These are phyloP conservation scores for Irineochytrium annulatum DNA, from an alignment of 192 early-diverging fungal species.

Conservation along the genomic window DNA sequence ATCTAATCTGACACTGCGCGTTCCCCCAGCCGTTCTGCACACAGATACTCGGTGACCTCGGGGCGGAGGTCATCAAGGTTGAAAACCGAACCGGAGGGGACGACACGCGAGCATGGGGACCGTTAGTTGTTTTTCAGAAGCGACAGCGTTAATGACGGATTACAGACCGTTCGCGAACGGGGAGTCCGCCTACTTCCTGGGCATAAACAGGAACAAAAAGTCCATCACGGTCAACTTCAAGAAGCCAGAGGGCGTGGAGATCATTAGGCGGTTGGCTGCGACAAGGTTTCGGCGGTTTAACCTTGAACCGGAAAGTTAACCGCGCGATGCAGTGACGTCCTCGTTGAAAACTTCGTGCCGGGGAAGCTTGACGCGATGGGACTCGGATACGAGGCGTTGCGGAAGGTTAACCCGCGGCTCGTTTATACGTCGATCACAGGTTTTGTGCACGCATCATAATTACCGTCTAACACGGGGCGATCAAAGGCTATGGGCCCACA, in stretches of 20 bases:
- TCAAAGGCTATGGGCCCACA: slow-evolving; percentile 75
- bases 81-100: slow-evolving; percentile 53
- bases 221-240: slow-evolving; percentile 88
- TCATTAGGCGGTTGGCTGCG: slow-evolving; percentile 65
- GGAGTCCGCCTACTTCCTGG: slow-evolving; percentile 87
- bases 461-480: background rate
- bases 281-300: background rate
- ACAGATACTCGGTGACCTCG: slow-evolving; percentile 32
- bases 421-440: slow-evolving; percentile 83
- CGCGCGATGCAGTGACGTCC: slow-evolving; percentile 56
- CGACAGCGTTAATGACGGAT: slow-evolving; percentile 29
- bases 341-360: slow-evolving; percentile 92
- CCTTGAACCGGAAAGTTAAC: background rate
- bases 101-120: slow-evolving; percentile 83
- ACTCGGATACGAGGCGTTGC: slow-evolving; percentile 69
- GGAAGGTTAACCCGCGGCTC: slow-evolving; percentile 66
- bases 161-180: slow-evolving; percentile 22
- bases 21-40: slow-evolving; percentile 51
- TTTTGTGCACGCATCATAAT: slow-evolving; percentile 10
- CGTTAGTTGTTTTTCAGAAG: slow-evolving; percentile 41
- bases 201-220: slow-evolving; percentile 89
- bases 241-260: slow-evolving; percentile 47
- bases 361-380: slow-evolving; percentile 77
- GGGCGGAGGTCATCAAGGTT: slow-evolving; percentile 87
- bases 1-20: too few relatives aligned